These are phyloP conservation scores for Ceratocystis ficicola DNA, from an alignment of 2,329 filamentous ascomycete species.

Conservation along the genomic window DNA sequence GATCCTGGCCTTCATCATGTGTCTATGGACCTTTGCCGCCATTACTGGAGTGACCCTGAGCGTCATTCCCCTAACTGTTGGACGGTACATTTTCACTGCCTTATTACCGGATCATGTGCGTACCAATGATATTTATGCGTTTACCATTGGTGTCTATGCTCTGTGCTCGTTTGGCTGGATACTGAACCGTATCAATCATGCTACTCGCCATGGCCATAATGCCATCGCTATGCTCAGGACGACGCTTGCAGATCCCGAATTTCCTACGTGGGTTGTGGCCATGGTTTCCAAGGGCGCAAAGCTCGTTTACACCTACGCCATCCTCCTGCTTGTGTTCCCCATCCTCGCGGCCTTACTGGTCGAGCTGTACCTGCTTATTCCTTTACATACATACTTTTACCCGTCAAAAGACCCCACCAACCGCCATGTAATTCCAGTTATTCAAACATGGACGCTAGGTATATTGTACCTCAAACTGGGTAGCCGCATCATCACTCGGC, in stretches of 20 bases:
- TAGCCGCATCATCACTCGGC: conserved; percentile 34
- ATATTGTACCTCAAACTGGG: conserved; percentile 79
- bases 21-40: conserved; percentile 89
- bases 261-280: conserved; percentile 24
- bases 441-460: conserved; percentile 90
- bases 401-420: conserved; percentile 26
- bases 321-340: conserved; percentile 68
- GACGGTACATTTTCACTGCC: conserved; percentile 61
- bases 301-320: conserved; percentile 62
- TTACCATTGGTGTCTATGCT: conserved; percentile 78
- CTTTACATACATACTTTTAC: conserved; percentile 67
- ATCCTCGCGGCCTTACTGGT: conserved; percentile 66
- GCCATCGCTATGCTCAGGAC: not conserved
- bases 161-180: conserved; percentile 57
- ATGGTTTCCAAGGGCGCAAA: conserved; percentile 30
- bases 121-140: conserved; percentile 93
- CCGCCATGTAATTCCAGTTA: conserved; percentile 64
- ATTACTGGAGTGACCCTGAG: conserved; percentile 75
- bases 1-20: conserved; percentile 72
- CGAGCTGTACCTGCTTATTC: conserved; percentile 80
- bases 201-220: not conserved
- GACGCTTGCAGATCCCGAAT: conserved; percentile 24
- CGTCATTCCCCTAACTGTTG: conserved; percentile 74
- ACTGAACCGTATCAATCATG: conserved; percentile 36
- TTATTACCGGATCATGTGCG: conserved; percentile 59